phyloP scores from a whole-genome alignment of 2,329 filamentous ascomycete genomes.

The Microsporum audouinii region DNA sequence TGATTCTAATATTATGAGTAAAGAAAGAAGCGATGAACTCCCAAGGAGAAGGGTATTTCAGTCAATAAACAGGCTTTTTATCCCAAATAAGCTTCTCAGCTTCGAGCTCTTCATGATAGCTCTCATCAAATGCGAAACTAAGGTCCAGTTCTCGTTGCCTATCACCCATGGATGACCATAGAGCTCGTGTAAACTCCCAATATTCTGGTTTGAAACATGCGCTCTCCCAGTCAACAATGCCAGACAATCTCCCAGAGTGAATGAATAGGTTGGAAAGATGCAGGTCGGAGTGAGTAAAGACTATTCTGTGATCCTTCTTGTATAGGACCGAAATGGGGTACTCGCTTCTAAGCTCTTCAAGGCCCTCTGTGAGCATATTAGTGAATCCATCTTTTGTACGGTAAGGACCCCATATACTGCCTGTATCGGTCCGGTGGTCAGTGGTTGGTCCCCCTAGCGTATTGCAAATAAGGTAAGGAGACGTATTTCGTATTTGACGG shows the following conservation, averaged over 20 bases:
- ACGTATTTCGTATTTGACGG: conserved; percentile 10
- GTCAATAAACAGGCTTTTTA: conserved; percentile 2
- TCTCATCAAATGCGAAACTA: conserved; percentile 10
- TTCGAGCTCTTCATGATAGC: conserved; percentile 9
- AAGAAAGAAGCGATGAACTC: background rate
- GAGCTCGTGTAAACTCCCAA: conserved; percentile 11
- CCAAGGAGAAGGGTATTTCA: background rate
- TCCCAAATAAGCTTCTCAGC: conserved; percentile 8
- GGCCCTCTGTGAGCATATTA: background rate
- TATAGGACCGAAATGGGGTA: conserved; percentile 1
- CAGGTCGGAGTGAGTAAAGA: conserved; percentile 13
- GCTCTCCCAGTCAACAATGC: conserved; percentile 13
- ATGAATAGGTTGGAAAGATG: conserved; percentile 11
- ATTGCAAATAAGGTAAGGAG: conserved; percentile 7
- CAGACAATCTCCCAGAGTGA: conserved; percentile 7
- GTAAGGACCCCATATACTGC: conserved; percentile 7
- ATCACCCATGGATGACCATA: conserved; percentile 8
- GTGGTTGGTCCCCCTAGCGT: conserved; percentile 11
- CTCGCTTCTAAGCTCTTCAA: background rate
- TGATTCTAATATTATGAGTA: background rate
- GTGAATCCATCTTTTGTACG: conserved; percentile 9
- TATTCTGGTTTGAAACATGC: conserved; percentile 13
- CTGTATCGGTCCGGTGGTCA: conserved; percentile 7
- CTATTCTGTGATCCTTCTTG: conserved; percentile 8
- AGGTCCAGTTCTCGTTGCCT: background rate